Evolutionary conservation across 768 basidiomycete species (phyloP).

Genomic region (Pulveroboletus sp.): DNA sequence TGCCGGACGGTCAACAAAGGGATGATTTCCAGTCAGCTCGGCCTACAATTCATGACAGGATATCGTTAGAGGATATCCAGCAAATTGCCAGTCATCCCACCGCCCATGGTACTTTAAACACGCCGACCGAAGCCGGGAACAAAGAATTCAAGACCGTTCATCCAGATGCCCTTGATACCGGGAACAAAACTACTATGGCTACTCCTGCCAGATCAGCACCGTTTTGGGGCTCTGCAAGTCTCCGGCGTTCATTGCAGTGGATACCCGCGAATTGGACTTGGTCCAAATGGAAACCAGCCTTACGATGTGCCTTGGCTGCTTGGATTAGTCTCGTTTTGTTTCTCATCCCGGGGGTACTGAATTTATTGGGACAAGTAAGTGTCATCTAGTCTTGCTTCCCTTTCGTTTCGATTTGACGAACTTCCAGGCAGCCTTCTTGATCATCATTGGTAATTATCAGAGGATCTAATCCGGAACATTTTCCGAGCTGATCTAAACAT

Average conservation of each 20-base stretch:
- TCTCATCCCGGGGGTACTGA: conserved; percentile 46
- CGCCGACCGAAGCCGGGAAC: not conserved
- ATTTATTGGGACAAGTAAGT: conserved; percentile 52
- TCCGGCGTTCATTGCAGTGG: conserved; percentile 45
- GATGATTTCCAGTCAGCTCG: not conserved
- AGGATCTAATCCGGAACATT: not conserved
- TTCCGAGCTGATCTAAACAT: not conserved
- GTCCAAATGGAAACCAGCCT: conserved; percentile 56
- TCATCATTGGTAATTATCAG: conserved; percentile 50
- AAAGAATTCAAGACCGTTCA: not conserved
- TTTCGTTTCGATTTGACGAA: not conserved
- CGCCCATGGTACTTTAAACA: not conserved
- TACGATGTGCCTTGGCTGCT: conserved; percentile 57
- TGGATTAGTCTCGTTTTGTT: conserved; percentile 61
- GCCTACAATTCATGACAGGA: conserved; percentile 9
- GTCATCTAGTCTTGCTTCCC: not conserved
- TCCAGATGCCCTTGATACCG: not conserved
- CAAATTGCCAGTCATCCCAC: not conserved
- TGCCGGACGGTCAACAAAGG: conserved; percentile 7
- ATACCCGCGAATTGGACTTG: conserved; percentile 52
- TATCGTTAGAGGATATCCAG: not conserved
- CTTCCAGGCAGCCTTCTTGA: conserved; percentile 55
- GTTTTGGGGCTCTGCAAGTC: not conserved
- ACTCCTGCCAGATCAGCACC: not conserved
- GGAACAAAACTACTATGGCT: not conserved